Base-by-base conservation (phyloP, 2,329 filamentous ascomycete species). In the Fusarium musae region DNA sequence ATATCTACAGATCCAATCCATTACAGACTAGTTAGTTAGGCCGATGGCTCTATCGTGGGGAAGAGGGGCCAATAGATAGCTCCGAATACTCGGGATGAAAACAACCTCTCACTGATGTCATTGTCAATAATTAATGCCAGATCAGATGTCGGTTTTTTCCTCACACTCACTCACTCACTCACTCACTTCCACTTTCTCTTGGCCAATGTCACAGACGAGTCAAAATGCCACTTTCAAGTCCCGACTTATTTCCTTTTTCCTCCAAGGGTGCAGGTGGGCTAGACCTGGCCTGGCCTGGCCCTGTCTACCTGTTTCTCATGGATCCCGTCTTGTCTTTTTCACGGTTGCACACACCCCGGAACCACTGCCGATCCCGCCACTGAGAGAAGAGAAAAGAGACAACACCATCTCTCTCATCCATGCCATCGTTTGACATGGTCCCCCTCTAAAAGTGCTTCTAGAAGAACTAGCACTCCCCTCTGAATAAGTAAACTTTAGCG, bases 321-420 rank as follows among this genome's bases (percentile, higher is more conserved):
- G 37, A 39, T 36, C 30, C 34, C 34, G 15, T 9, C 8, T 36
- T 17, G 32, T 34, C 32, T 32, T 34, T 36, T 26, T 28, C 17
- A 28, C 17, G 19, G 26, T 21, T 47, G 37, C 26, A 30, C 40
- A 36, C 26, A 34, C 40, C 54, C 52, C 53, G 53, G 62, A 53
- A 17, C 30, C 17, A 36, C 10, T 42, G 49, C 34, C 44, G 37
- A 61, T 64, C 57, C 39, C 57, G 34, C 59, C 34, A 59, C 42
- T 36, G 57, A 61, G 69, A 66, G 17, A 74, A 72, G 71, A 74
- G 71, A 72, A 62, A 74, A 74, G 71, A 74, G 71, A 74, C 57
- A 74, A 74, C 62, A 47, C 63, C 37, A 44, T 46, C 43, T 44
- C 23, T 46, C 43, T 44, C 17, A 37, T 21, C 36, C 36, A 19